Evolutionary conservation across 768 basidiomycete species (phyloP).

Genomic region (Rhodotorula paludigena): DNA sequence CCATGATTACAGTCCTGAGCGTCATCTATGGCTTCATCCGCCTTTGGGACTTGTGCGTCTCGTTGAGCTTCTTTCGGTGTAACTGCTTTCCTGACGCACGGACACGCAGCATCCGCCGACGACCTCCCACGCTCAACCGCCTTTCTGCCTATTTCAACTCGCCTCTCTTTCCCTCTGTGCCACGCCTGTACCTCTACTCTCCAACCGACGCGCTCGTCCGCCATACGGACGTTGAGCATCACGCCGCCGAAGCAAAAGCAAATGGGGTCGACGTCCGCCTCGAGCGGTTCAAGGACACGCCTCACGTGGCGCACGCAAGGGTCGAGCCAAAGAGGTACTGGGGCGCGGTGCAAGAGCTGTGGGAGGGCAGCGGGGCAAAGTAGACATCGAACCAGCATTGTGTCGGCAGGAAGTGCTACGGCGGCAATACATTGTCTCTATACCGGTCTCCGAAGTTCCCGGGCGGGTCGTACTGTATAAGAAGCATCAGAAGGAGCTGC

Average conservation of each 20-base stretch:
- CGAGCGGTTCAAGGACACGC: constrained; percentile 29
- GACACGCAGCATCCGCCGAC: constrained; percentile 15
- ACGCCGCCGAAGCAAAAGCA: constrained; percentile 20
- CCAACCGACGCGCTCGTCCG: constrained; percentile 35
- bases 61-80: no score
- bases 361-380: constrained; percentile 39
- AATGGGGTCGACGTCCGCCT: constrained; percentile 1
- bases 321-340: constrained; percentile 37
- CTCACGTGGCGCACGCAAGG: constrained; percentile 39
- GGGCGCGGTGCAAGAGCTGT: constrained; percentile 27
- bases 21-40: not conserved
- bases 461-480: constrained; percentile 6
- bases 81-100: not conserved
- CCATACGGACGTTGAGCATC: constrained; percentile 33
- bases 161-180: constrained; percentile 16
- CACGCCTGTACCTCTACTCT: constrained; percentile 41
- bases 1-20: not conserved
- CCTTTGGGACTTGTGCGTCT: constrained; percentile 14
- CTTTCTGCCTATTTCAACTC: constrained; percentile 27
- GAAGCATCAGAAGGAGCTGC: not conserved
- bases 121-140: constrained; percentile 12
- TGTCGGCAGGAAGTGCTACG: not conserved
- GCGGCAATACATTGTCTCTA: constrained; percentile 7
- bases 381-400: not conserved
- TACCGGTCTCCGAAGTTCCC: constrained; percentile 3